Conservation (phyloP, 345 rosid species). For the Sisymbrium altissimum region DNA sequence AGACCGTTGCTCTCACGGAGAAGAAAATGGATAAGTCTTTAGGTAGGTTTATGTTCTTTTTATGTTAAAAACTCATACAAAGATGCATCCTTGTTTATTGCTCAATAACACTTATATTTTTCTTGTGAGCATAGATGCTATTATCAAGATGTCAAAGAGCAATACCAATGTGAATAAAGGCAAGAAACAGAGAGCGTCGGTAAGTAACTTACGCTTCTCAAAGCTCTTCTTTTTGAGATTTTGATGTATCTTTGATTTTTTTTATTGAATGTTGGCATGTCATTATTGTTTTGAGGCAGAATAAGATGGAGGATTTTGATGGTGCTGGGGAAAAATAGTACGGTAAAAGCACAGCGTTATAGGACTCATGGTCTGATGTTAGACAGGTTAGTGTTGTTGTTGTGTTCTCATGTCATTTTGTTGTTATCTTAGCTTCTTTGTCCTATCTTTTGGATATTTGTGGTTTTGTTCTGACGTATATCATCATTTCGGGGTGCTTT, state of each 20-base stretch:
- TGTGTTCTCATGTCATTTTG: constrained; percentile 11
- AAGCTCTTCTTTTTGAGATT: neutral
- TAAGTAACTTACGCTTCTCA: constrained; percentile 28
- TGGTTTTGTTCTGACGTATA: neutral
- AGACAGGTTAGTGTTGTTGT: constrained; percentile 58
- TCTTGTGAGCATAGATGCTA: constrained; percentile 48
- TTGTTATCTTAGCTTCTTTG: neutral
- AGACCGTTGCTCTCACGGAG: too few relatives aligned
- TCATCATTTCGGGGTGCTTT: constrained; percentile 55
- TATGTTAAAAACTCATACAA: too few relatives aligned
- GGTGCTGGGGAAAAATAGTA: constrained; percentile 43
- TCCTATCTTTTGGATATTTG: neutral
- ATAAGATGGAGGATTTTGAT: constrained; percentile 48
- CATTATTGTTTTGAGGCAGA: constrained; percentile 37
- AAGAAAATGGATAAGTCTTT: too few relatives aligned
- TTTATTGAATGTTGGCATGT: constrained; percentile 7
- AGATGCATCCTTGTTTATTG: too few relatives aligned
- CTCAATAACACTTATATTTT: too few relatives aligned
- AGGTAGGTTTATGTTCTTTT: too few relatives aligned
- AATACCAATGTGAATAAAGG: constrained; percentile 36
- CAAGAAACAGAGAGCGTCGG: constrained; percentile 57
- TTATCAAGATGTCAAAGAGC: constrained; percentile 80
- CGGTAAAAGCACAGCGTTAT: constrained; percentile 47
- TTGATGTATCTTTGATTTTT: constrained; percentile 4
- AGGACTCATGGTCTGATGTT: constrained; percentile 60